Evolutionary conservation across 805 yeast genomes (phyloP), one percentile per base, ranked within the genome.

Genomic region (Danielozyma ontarioensis): DNA sequence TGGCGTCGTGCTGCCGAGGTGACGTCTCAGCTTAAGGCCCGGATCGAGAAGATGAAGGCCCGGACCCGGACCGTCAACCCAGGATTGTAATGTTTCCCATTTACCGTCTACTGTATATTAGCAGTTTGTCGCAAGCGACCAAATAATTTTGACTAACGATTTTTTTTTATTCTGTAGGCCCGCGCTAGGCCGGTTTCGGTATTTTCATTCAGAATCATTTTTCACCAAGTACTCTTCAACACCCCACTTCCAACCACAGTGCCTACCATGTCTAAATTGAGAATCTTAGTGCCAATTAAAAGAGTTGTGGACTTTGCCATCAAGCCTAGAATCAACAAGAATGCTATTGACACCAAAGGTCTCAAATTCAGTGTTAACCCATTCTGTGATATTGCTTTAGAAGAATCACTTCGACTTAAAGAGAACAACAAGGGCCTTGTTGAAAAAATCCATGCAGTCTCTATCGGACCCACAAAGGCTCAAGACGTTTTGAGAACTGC

Each of bases 341-440:
- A 87, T 8, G 95, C 93, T 4, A 78, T 84, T 31, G 96, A 88
- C 47, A 78, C 90, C 35, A 76, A 83, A 42, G 97, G 96, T 37
- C 85, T 86, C 46, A 90, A 90, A 64, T 88, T 82, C 69, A 76
- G 87, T 53, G 86, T 90, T 59, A 93, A 93, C 58, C 98, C 99
- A 36, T 93, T 93, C 62, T 93, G 95, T 64, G 98, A 93, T 62
- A 93, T 93, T 55, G 98, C 98, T 6, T 77, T 93, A 33, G 98
- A 93, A 62, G 98, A 93, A 59, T 95, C 97, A 1, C 67, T 89
- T 27, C 76, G 81, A 46, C 73, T 93, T 48, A 78, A 74, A 50
- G 87, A 83, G 45, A 67, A 68, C 25, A 62, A 82, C 55, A 79
- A 80, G 50, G 72, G 56, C 7, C 57, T 74, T 31, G 95, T 88